phyloP scores from a whole-genome alignment of 768 basidiomycete genomes.

The Psilocybe sp. region DNA sequence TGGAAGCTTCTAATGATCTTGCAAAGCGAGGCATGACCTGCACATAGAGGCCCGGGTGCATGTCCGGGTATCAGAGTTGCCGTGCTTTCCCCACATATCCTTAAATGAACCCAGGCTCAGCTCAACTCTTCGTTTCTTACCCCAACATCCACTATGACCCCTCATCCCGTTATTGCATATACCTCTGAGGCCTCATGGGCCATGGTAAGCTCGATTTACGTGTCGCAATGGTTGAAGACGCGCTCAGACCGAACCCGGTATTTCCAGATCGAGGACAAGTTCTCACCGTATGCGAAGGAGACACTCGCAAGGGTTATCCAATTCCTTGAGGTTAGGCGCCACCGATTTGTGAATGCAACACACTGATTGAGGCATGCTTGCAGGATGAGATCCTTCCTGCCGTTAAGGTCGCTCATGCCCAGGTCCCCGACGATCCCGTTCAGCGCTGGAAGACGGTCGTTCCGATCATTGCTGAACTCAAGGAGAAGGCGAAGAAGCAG shows the following conservation, averaged over 20 bases:
- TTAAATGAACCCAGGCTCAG: slow-evolving; percentile 7
- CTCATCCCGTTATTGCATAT: slow-evolving; percentile 72
- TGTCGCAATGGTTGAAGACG: neutral
- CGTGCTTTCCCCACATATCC: slow-evolving; percentile 18
- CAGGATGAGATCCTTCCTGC: slow-evolving; percentile 91
- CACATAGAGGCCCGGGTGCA: neutral
- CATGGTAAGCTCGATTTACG: slow-evolving; percentile 45
- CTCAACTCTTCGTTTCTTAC: slow-evolving; percentile 2
- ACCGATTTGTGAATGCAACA: neutral
- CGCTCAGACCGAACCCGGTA: neutral
- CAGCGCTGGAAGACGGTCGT: slow-evolving; percentile 84
- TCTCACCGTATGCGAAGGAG: slow-evolving; percentile 87
- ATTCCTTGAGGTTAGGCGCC: slow-evolving; percentile 71
- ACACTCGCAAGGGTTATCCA: slow-evolving; percentile 77
- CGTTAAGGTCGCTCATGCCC: slow-evolving; percentile 70
- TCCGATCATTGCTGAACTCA: slow-evolving; percentile 79
- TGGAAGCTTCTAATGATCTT: too few species aligned
- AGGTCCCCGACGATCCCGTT: slow-evolving; percentile 72
- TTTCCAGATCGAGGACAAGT: slow-evolving; percentile 81
- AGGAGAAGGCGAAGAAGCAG: slow-evolving; percentile 79
- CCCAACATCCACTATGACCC: slow-evolving; percentile 40
- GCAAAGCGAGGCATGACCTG: too few species aligned
- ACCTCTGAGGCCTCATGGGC: slow-evolving; percentile 88
- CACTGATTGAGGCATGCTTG: neutral
- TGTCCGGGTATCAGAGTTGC: slow-evolving; percentile 18